phyloP scores from a whole-genome alignment of 2,329 filamentous ascomycete genomes.

The Sarocladium oryzae region DNA sequence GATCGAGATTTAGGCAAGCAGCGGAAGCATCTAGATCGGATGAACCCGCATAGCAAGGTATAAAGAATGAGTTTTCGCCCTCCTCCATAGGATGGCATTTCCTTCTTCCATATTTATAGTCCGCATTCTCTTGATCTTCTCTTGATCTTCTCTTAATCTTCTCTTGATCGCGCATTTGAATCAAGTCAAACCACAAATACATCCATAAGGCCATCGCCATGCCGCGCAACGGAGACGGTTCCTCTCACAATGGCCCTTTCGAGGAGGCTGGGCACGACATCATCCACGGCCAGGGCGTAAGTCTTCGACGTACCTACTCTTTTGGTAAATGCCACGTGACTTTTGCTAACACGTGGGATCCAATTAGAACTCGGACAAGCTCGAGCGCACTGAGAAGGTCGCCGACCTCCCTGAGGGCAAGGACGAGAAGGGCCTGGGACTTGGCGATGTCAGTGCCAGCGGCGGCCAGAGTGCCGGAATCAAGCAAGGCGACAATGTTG shows the following conservation, averaged over 20 bases:
- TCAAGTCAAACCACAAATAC: too few species aligned
- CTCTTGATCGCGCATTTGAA: too few species aligned
- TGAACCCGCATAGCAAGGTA: not conserved
- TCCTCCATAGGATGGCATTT: not conserved
- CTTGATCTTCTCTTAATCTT: not conserved
- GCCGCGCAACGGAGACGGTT: conserved; percentile 44
- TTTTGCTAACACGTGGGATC: conserved; percentile 2
- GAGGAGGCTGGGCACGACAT: conserved; percentile 32
- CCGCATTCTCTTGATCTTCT: not conserved
- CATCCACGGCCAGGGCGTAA: conserved; percentile 37
- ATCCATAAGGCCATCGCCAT: conserved; percentile 25
- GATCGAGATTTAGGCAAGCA: conserved; percentile 2
- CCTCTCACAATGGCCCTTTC: conserved; percentile 39
- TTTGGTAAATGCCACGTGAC: not conserved
- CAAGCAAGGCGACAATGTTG: conserved; percentile 30
- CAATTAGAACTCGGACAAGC: conserved; percentile 25
- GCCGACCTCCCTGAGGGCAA: conserved; percentile 38
- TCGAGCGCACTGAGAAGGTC: conserved; percentile 42
- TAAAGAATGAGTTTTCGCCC: not conserved
- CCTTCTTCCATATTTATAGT: not conserved
- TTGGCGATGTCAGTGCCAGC: conserved; percentile 34
- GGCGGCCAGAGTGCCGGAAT: conserved; percentile 38
- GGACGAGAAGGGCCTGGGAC: conserved; percentile 34
- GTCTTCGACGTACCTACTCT: conserved; percentile 11
- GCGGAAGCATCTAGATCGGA: conserved; percentile 2